A percentile compares a stretch with the other conserved stretches of the same genome.
Evolutionary conservation across 768 basidiomycete species (phyloP).

Genomic region (Macrolepiota dolichaula): DNA sequence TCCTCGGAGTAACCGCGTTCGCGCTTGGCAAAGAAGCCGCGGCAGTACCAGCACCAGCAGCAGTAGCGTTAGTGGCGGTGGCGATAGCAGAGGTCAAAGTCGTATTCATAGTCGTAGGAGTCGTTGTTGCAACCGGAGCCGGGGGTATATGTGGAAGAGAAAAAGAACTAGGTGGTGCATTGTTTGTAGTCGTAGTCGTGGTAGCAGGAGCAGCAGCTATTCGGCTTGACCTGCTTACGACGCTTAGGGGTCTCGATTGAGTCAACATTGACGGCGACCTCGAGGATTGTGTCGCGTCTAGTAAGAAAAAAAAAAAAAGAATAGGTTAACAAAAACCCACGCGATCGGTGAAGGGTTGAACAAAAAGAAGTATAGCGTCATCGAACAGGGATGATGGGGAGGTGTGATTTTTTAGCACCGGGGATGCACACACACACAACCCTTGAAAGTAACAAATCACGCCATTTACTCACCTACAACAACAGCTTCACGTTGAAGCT

Average conservation of each 20-base stretch:
- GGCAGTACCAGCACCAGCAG: background rate
- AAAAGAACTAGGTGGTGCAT: background rate
- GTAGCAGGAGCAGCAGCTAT: background rate
- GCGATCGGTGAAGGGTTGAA: background rate
- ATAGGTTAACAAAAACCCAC: no score
- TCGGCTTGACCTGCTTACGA: background rate
- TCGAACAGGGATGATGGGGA: background rate
- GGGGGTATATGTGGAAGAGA: background rate
- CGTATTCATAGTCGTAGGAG: background rate
- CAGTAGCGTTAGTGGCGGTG: no score
- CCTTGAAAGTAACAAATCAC: background rate
- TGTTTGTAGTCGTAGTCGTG: background rate
- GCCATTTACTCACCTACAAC: slow-evolving; percentile 2
- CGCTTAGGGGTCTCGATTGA: background rate
- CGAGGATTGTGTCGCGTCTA: background rate
- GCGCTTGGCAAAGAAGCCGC: background rate
- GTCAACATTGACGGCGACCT: background rate
- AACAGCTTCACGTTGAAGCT: slow-evolving; percentile 6
- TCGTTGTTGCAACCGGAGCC: background rate
- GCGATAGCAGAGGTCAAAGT: no score
- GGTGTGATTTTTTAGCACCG: background rate
- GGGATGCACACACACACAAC: background rate
- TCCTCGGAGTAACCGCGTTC: background rate
- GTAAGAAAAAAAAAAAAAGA: no score
- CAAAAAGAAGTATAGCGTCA: background rate